Evolutionary conservation across 2,329 filamentous ascomycete species (phyloP), one percentile per base, ranked within the genome.

Genomic region (Colletotrichum sansevieriae): DNA sequence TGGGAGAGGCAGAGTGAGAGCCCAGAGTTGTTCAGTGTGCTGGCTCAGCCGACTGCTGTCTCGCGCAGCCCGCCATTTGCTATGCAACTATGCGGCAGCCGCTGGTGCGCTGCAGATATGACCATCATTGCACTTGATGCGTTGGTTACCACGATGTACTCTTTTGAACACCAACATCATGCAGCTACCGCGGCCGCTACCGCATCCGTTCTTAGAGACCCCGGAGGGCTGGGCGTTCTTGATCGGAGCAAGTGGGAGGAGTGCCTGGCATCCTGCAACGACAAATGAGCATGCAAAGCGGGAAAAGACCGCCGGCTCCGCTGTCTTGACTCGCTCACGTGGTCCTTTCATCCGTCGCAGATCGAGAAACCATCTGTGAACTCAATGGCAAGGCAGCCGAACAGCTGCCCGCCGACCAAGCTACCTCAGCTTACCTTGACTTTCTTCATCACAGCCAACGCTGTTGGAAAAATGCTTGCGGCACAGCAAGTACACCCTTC

Each of bases 311-410:
- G 46, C 29, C 60, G 55, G 43, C 41, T 29, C 56, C 22, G 18
- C 33, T 52, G 59, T 62, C 66, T 66, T 69, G 66, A 69, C 66
- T 69, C 62, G 66, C 44, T 69, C 62, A 56, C 66, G 49, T 66
- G 54, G 66, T 33, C 29, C 49, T 49, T 54, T 61, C 63, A 39
- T 61, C 55, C 29, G 56, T 41, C 43, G 29, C 47, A 62, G 63
- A 60, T 54, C 62, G 18, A 41, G 39, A 58, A 49, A 59, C n/a
- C 46, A 33, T 54, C 39, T 51, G 18, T 33, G 13, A 65, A 65
- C 41, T 55, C 43, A 56, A 65, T 60, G 47, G 49, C 35, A n/a
- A 15, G 47, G 25, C 29, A 66, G 58, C 33, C 60, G 46, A 35
- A 43, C 56, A 56, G n/a, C 52, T 25, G 44, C 22, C 59, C 51